Evolutionary conservation across 371 early-diverging fungal species (phyloP), one percentile per base, ranked within the genome.

Genomic region (Phascolomyces articulosus): DNA sequence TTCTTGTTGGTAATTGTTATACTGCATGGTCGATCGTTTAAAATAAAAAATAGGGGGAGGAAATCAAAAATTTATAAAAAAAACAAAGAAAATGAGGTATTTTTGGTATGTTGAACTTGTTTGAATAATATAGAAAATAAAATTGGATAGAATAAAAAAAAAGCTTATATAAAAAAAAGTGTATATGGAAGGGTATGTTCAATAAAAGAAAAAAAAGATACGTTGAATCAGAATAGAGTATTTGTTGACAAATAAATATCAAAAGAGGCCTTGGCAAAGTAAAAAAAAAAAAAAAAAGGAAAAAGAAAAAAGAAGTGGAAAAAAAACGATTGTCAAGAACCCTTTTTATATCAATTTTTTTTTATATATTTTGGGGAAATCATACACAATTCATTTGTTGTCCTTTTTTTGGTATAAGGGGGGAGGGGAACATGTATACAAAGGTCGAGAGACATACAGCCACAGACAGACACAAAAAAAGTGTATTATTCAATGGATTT

Each of bases 11-110:
- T 59, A 20, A 26, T 31, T 24, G 21, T 59, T 40, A 26, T 28
- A 59, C 28, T 59, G 60, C 60, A 59, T 59, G 56, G 38, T 55
- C 51, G 51, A 57, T 57, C 24, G 57, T 20, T 57, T 9, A 21
- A 21, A 23, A n/a, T 38, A 20, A n/a, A 29, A 23, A n/a, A 38
- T 21, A 7, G 40, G 40, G 23, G 40, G 34, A 40, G 40, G n/a
- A n/a, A n/a, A n/a, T n/a, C n/a, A n/a, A n/a, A 55, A 18, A 47
- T 7, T 29, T 27, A 58, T 18, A 40, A 58, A 44, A 27, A 59
- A 40, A 38, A 58, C 31, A 58, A 58, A 40, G 58, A 58, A 58
- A 40, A 55, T 29, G n/a, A 55, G 29, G 15, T 27, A 28, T 26
- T 15, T 20, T 20, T 58, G 21, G 31, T 29, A 40, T 31, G 34